Evolutionary conservation across 164 flowering plant species (phyloP).

Genomic region (Stephania yunnanensis): DNA sequence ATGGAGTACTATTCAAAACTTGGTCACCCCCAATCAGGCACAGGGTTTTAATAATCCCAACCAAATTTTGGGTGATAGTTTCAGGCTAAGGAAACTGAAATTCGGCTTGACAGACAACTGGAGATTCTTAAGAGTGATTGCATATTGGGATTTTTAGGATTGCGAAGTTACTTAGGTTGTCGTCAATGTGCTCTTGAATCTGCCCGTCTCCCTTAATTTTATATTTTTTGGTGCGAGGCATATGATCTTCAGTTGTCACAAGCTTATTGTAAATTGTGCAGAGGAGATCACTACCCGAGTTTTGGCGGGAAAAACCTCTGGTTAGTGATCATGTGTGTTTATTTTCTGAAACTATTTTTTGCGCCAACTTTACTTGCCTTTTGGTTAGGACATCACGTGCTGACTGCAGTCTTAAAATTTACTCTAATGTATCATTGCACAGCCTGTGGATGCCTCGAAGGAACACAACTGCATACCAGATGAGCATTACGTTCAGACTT

Average conservation of each 20-base stretch:
- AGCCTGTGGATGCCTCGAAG: constrained; percentile 69
- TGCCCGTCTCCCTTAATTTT: background rate
- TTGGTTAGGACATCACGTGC: background rate
- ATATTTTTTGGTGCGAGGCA: background rate
- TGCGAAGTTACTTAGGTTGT: background rate
- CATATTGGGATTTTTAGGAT: background rate
- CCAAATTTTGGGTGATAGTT: background rate
- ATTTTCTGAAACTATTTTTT: background rate
- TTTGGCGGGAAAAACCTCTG: constrained; percentile 81
- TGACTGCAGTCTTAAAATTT: background rate
- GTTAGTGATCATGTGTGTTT: constrained; percentile 46
- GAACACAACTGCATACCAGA: constrained; percentile 98
- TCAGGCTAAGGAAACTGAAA: background rate
- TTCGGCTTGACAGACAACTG: background rate
- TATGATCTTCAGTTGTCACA: background rate
- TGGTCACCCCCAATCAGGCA: background rate
- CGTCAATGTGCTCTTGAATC: background rate
- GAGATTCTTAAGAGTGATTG: background rate
- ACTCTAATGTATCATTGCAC: constrained; percentile 22
- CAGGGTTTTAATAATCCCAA: background rate
- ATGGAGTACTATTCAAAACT: background rate
- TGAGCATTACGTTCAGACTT: constrained; percentile 93
- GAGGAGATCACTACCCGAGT: constrained; percentile 91
- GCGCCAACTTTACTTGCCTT: background rate
- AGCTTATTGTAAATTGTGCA: constrained; percentile 30